Evolutionary conservation across 345 rosid genomes (phyloP), one percentile per base, ranked within the genome.

Genomic region (Pseudoturritis turrita): DNA sequence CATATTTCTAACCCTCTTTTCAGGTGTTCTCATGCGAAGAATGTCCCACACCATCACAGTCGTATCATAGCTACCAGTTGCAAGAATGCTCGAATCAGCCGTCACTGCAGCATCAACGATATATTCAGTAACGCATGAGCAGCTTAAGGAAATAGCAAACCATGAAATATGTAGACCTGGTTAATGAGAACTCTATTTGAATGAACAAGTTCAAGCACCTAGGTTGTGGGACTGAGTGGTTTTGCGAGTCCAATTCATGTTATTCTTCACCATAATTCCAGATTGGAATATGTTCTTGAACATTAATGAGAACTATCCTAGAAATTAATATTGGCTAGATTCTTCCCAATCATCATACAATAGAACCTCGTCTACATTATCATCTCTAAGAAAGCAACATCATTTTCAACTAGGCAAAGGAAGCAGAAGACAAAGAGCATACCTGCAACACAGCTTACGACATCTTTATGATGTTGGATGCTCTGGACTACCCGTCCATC

Each of bases 401-500:
- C 36, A 28, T 46, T 15, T 58, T 68, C 26, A 43, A 62, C 9
- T 22, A 62, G 21, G 26, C 2, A 61, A 75, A 62, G 29, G 36
- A 61, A 53, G 23, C 51, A 69, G 45, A 54, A 13, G 10, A 62
- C 26, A 47, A 41, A 65, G 11, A 25, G 43, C 52, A 61, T 89
- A 91, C 98, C 97, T 86, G 98, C 98, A 75, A 94, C 95, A 83
- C 97, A 91, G 85, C 96, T 91, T 74, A 94, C 97, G 43, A 94
- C 92, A 77, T 94, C 97, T 80, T 86, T 94, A 65, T 94, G 98
- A 54, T 89, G 98, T 59, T 96, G 88, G 81, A 89, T 79, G 82
- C 96, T 90, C 82, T 94, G 98, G 80, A 94, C 95, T 79, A 89
- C 81, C 72, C 91, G 88, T 76, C 98, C 98, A 81, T 91, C 95